phyloP scores from a whole-genome alignment of 257 asterid species.

The Nicotiana knightiana region DNA sequence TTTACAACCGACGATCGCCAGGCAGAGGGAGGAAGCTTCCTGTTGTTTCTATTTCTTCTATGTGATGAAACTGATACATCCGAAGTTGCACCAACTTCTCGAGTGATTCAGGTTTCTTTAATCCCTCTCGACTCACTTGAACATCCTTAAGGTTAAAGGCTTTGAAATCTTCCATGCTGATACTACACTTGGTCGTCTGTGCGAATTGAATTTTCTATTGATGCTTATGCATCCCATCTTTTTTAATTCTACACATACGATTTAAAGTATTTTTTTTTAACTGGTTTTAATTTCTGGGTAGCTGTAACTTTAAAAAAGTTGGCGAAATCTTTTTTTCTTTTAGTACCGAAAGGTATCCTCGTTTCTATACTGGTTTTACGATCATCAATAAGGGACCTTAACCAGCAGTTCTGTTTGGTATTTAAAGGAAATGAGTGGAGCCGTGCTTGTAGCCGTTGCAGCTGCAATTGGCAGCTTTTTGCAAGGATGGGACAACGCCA shows the following conservation, averaged over 20 bases:
- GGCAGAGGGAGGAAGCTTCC: neutral
- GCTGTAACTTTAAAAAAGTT: neutral
- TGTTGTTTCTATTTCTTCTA: neutral
- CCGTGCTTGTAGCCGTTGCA: constrained; percentile 48
- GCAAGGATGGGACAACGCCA: constrained; percentile 77
- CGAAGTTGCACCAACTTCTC: neutral
- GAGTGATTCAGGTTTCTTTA: neutral
- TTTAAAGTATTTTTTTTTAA: neutral
- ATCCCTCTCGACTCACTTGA: neutral
- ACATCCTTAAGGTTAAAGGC: neutral
- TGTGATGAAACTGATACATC: neutral
- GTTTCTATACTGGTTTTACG: neutral
- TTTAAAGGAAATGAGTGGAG: constrained; percentile 38
- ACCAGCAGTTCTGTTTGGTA: neutral
- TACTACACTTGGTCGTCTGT: too few species aligned
- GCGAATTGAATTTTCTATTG: too few species aligned
- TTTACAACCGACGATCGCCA: neutral
- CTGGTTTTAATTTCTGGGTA: neutral
- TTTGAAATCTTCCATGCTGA: too few species aligned
- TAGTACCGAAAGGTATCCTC: neutral
- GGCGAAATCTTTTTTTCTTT: neutral
- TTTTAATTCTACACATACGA: neutral
- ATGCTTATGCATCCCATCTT: neutral
- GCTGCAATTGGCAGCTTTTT: constrained; percentile 59
- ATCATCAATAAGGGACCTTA: neutral